These are phyloP conservation scores for Bipolaris oryzae DNA, from an alignment of 2,329 filamentous ascomycete species.

Conservation along the genomic window DNA sequence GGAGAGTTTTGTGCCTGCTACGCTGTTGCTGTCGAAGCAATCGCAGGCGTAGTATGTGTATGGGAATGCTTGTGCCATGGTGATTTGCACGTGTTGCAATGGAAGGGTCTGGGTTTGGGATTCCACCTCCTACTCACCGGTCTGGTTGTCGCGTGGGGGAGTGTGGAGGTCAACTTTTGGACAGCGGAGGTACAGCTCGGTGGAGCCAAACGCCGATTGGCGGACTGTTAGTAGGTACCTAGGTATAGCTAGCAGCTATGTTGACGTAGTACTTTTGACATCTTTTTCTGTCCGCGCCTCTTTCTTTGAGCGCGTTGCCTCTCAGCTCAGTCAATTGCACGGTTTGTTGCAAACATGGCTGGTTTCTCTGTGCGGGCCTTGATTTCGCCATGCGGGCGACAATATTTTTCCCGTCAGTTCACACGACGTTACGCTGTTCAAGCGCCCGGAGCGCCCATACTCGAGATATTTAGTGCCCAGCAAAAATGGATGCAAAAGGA, in stretches of 20 bases:
- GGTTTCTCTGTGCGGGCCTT: slow-evolving; percentile 44
- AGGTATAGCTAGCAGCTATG: slow-evolving; percentile 1
- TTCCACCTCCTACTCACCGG: neutral
- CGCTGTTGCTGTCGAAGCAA: slow-evolving; percentile 59
- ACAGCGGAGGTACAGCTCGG: slow-evolving; percentile 7
- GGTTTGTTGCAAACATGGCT: slow-evolving; percentile 31
- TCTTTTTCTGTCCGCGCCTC: neutral
- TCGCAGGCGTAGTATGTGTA: slow-evolving; percentile 70
- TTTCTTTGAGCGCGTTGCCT: neutral
- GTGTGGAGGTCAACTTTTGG: slow-evolving; percentile 13
- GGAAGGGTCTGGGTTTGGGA: neutral
- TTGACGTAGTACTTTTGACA: slow-evolving; percentile 15
- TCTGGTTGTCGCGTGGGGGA: neutral
- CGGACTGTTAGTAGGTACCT: neutral
- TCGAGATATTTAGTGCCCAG: slow-evolving; percentile 89
- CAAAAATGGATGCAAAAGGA: slow-evolving; percentile 93
- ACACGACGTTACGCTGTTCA: slow-evolving; percentile 74
- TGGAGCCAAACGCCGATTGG: slow-evolving; percentile 22
- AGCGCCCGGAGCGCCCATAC: slow-evolving; percentile 74
- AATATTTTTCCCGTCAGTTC: slow-evolving; percentile 30
- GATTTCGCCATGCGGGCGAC: slow-evolving; percentile 41
- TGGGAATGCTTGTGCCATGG: slow-evolving; percentile 64
- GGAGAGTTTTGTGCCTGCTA: slow-evolving; percentile 36
- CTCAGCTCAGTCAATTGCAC: neutral
- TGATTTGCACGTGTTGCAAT: neutral